Conservation (phyloP, 2,329 filamentous ascomycete genomes). For the Xylaria sp. region DNA sequence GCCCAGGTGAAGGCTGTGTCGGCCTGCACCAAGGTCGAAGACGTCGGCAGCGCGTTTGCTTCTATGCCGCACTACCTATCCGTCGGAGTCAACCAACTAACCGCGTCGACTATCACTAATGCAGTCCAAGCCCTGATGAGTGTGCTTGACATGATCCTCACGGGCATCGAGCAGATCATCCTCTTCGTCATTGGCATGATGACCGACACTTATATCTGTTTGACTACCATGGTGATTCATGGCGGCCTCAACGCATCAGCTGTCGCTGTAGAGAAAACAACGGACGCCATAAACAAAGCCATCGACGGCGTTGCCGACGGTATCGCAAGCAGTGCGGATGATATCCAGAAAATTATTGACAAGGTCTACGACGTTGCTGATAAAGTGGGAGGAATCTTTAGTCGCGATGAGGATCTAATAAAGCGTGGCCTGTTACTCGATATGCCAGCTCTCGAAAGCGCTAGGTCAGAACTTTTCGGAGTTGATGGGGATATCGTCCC, state of each 20-base stretch:
- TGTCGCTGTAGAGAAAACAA: constrained; percentile 52
- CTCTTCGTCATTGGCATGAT: constrained; percentile 93
- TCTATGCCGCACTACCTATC: constrained; percentile 98
- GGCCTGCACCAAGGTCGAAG: constrained; percentile 91
- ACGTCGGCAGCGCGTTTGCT: constrained; percentile 92
- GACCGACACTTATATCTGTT: constrained; percentile 88
- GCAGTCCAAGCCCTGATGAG: constrained; percentile 82
- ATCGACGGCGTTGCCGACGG: constrained; percentile 54
- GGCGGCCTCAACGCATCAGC: constrained; percentile 77
- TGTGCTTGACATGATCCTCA: constrained; percentile 81
- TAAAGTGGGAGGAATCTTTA: constrained; percentile 51
- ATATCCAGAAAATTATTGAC: constrained; percentile 66
- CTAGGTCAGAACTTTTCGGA: constrained; percentile 52
- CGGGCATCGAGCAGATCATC: constrained; percentile 85
- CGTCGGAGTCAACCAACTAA: constrained; percentile 85
- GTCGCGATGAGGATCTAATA: constrained; percentile 18
- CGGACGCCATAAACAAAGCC: constrained; percentile 62
- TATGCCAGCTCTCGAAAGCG: constrained; percentile 56
- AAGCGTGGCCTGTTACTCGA: constrained; percentile 34
- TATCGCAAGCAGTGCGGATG: constrained; percentile 61
- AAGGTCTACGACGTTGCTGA: constrained; percentile 67
- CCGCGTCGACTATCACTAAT: constrained; percentile 81
- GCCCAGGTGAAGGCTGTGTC: constrained; percentile 85
- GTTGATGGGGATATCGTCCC: constrained; percentile 10
- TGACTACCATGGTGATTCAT: constrained; percentile 84